Evolutionary conservation across 208 protist genomes (phyloP).

Genomic region (Acanthamoeba lenticulata): DNA sequence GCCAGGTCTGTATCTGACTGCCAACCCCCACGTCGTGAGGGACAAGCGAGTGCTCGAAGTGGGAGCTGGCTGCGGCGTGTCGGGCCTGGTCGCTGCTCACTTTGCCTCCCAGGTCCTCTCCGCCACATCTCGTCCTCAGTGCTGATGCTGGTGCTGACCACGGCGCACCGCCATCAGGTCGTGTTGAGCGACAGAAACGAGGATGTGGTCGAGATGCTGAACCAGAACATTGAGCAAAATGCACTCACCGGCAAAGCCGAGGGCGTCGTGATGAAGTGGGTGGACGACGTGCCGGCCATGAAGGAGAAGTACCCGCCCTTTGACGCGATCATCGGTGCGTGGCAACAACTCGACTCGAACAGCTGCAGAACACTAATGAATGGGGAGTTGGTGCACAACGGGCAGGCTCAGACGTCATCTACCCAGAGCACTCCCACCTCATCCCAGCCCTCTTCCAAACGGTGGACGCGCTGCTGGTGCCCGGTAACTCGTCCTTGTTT

Average conservation of each 20-base stretch:
- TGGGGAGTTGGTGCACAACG: neutral
- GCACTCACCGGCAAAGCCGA: neutral
- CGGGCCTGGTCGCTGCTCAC: neutral
- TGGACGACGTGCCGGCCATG: neutral
- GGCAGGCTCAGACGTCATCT: conserved; percentile 2
- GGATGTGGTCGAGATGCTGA: neutral
- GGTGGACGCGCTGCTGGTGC: neutral
- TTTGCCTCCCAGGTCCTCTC: neutral
- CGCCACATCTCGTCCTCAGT: neutral
- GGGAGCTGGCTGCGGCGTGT: conserved; percentile 11
- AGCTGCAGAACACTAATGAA: neutral
- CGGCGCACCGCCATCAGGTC: neutral
- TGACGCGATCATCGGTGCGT: neutral
- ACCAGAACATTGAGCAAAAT: neutral
- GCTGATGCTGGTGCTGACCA: neutral
- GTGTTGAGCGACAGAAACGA: conserved; percentile 8
- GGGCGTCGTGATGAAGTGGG: conserved; percentile 7
- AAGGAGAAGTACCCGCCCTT: neutral
- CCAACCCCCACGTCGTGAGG: neutral
- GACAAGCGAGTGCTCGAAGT: neutral
- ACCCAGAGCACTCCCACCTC: neutral
- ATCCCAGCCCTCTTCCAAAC: neutral
- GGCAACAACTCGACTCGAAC: neutral
- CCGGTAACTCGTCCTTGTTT: neutral
- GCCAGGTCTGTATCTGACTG: neutral